A percentile compares a stretch with the other conserved stretches of the same genome.
Evolutionary conservation across 2,329 filamentous ascomycete genomes (phyloP).

Genomic region (Botrytis elliptica): DNA sequence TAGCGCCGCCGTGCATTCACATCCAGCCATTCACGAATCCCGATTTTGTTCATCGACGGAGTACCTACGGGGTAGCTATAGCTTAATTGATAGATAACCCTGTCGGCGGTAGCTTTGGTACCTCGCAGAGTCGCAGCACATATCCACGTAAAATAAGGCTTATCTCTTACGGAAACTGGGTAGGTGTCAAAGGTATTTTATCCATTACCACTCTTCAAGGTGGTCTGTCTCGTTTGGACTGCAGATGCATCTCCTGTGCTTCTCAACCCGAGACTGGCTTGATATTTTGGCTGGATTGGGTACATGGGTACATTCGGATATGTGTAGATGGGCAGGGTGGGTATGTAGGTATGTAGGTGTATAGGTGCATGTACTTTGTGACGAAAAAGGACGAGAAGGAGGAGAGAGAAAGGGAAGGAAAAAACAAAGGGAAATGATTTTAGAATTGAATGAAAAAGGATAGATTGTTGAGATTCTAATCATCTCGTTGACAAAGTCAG

Average conservation of each 20-base stretch:
- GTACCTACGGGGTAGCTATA: neutral
- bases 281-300: neutral
- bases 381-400: neutral
- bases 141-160: constrained; percentile 1
- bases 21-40: neutral
- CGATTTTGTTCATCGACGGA: neutral
- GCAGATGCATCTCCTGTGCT: neutral
- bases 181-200: neutral
- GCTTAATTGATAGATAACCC: neutral
- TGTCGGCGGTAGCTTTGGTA: constrained; percentile 12
- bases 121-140: constrained; percentile 17
- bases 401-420: neutral
- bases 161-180: no score
- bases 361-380: neutral
- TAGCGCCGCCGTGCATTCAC: neutral
- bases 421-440: neutral
- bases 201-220: neutral
- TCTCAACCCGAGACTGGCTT: neutral
- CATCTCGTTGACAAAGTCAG: neutral
- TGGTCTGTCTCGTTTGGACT: neutral
- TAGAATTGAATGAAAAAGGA: no score
- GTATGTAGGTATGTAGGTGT: neutral
- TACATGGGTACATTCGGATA: neutral
- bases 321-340: neutral
- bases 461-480: neutral